Evolutionary conservation across 768 basidiomycete species (phyloP).

Genomic region (Collybia nuda): DNA sequence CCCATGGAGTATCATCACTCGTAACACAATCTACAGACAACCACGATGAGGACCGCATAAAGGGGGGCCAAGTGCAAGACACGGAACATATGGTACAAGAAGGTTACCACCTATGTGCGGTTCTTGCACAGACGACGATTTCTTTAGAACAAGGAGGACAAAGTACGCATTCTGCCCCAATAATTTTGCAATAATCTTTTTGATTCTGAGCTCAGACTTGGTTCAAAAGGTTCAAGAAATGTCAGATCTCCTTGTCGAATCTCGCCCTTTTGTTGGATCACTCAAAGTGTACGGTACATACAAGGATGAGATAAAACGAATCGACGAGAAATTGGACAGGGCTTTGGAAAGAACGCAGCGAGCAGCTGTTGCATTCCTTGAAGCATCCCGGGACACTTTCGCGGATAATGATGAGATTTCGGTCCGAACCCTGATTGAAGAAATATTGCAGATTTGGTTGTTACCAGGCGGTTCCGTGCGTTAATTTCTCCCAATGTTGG

Average conservation of each 20-base stretch:
- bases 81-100: slow-evolving; percentile 24
- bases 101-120: slow-evolving; percentile 38
- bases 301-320: slow-evolving; percentile 35
- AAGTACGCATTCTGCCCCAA: slow-evolving; percentile 4
- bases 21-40: too few relatives aligned
- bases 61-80: background rate
- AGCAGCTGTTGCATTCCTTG: slow-evolving; percentile 46
- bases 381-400: slow-evolving; percentile 18
- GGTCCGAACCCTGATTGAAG: slow-evolving; percentile 32
- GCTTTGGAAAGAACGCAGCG: slow-evolving; percentile 61
- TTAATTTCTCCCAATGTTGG: too few relatives aligned
- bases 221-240: slow-evolving; percentile 18
- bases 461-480: too few relatives aligned
- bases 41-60: background rate
- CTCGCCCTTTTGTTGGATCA: slow-evolving; percentile 11
- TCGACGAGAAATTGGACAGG: slow-evolving; percentile 54
- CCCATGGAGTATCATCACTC: too few relatives aligned
- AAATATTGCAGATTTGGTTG: slow-evolving; percentile 14
- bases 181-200: background rate
- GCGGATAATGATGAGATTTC: slow-evolving; percentile 8
- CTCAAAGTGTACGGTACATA: slow-evolving; percentile 6
- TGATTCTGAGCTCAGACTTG: slow-evolving; percentile 4
- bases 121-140: slow-evolving; percentile 44
- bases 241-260: slow-evolving; percentile 13
- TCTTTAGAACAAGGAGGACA: slow-evolving; percentile 29